Conservation (phyloP, 805 yeast genomes). For the Zygosaccharomyces bailii region DNA sequence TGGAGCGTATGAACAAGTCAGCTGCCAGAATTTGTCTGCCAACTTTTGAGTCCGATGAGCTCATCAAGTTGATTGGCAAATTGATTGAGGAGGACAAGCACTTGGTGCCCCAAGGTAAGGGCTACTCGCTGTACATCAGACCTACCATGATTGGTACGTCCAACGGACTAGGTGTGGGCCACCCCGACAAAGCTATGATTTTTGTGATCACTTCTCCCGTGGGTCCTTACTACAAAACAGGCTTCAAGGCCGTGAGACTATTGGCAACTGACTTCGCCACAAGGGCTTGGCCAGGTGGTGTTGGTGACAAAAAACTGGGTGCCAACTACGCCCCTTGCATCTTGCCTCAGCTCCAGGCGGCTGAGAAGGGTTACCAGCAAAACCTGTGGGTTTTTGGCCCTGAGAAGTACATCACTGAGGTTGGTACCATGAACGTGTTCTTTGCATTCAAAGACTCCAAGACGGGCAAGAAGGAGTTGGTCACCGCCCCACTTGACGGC, state of each 20-base stretch:
- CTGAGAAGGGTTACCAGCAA: conserved; percentile 88
- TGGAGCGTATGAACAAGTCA: conserved; percentile 85
- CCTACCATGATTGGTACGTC: conserved; percentile 96
- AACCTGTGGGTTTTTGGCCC: conserved; percentile 95
- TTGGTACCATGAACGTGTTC: conserved; percentile 96
- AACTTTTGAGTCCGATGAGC: conserved; percentile 72
- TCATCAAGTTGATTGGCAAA: conserved; percentile 71
- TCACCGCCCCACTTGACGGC: conserved; percentile 95
- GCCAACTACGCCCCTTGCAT: conserved; percentile 97
- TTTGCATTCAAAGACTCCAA: conserved; percentile 72
- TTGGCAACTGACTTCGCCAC: conserved; percentile 96
- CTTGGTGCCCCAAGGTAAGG: conserved; percentile 80
- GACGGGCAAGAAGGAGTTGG: conserved; percentile 85
- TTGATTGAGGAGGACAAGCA: conserved; percentile 69
- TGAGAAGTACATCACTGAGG: conserved; percentile 85
- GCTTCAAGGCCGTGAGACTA: conserved; percentile 90
- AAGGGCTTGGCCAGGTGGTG: conserved; percentile 99
- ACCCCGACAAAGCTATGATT: conserved; percentile 77
- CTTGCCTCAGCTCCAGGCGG: conserved; percentile 86
- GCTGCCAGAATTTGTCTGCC: conserved; percentile 90
- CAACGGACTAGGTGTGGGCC: conserved; percentile 79
- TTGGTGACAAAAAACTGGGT: conserved; percentile 93
- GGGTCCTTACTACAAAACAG: conserved; percentile 93
- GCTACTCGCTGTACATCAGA: conserved; percentile 88
- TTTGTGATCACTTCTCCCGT: conserved; percentile 93